Conservation (phyloP, 352 stramenopile genomes). For the Pythium periplocum region DNA sequence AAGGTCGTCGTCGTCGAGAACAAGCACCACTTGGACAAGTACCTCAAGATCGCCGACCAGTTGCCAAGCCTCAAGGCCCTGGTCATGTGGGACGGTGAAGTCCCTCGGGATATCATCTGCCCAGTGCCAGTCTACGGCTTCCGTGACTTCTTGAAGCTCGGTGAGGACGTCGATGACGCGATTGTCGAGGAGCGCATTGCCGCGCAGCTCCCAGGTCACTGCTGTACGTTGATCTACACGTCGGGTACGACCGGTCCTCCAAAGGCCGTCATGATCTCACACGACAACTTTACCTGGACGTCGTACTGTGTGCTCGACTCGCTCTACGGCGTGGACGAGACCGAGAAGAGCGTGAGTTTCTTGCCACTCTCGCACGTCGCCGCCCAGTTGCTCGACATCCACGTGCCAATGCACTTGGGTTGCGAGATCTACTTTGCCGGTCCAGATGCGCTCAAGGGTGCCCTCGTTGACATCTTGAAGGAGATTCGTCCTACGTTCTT, state of each 20-base stretch:
- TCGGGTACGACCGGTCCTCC: slow-evolving; percentile 70
- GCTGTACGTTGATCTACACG: slow-evolving; percentile 89
- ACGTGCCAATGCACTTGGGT: slow-evolving; percentile 53
- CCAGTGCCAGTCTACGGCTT: slow-evolving; percentile 56
- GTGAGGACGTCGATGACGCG: slow-evolving; percentile 26
- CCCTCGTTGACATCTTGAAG: slow-evolving; percentile 57
- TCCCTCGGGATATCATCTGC: slow-evolving; percentile 25
- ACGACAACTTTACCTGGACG: slow-evolving; percentile 75
- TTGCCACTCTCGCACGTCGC: slow-evolving; percentile 81
- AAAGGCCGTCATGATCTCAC: slow-evolving; percentile 74
- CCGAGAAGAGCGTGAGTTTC: slow-evolving; percentile 70
- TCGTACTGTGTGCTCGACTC: slow-evolving; percentile 46
- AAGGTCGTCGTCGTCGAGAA: slow-evolving; percentile 77
- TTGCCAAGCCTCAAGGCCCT: slow-evolving; percentile 70
- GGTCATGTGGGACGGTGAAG: slow-evolving; percentile 58
- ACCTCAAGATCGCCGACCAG: slow-evolving; percentile 50
- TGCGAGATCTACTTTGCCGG: slow-evolving; percentile 72
- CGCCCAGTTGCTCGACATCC: slow-evolving; percentile 77
- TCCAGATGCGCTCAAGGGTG: slow-evolving; percentile 64
- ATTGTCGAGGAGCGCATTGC: slow-evolving; percentile 35
- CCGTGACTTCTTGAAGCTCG: slow-evolving; percentile 46
- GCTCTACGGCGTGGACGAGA: slow-evolving; percentile 38
- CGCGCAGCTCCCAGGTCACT: slow-evolving; percentile 48
- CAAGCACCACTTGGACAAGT: slow-evolving; percentile 65
- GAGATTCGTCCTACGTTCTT: slow-evolving; percentile 69